Percentiles rank a stretch among this genome's conserved stretches.
These are phyloP conservation scores for Cylindricascospora bacillispora DNA, from an alignment of 1,139 yeast genomes.

Conservation along the genomic window DNA sequence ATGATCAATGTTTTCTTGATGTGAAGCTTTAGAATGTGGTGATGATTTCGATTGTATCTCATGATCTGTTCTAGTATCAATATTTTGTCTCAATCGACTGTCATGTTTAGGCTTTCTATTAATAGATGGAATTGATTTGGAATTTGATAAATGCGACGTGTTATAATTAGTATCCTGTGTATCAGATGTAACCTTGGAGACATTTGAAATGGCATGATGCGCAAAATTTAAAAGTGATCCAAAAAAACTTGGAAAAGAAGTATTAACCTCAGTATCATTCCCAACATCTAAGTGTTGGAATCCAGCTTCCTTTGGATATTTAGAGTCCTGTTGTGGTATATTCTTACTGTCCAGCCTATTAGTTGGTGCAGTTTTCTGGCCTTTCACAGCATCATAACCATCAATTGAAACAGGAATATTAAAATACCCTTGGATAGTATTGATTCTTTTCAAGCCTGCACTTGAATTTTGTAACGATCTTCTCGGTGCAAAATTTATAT, in stretches of 20 bases:
- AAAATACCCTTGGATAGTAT: conserved; percentile 9
- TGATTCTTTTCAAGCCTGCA: conserved; percentile 12
- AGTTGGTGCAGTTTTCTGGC: not conserved
- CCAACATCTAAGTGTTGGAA: not conserved
- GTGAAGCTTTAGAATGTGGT: not conserved
- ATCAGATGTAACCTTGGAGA: not conserved
- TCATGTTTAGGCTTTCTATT: not conserved
- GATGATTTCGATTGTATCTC: not conserved
- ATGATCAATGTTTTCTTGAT: not conserved
- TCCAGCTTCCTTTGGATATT: no score
- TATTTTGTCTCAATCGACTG: not conserved
- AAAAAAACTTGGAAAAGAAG: not conserved
- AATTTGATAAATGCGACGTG: not conserved
- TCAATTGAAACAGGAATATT: conserved; percentile 13
- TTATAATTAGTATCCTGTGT: not conserved
- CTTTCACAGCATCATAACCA: conserved; percentile 2
- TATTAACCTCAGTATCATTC: not conserved
- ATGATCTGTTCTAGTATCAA: not conserved
- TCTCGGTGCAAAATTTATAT: conserved; percentile 8
- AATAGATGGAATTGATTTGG: not conserved
- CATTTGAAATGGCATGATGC: not conserved
- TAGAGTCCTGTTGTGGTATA: not conserved
- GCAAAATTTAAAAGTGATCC: not conserved
- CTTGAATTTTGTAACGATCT: conserved; percentile 16
- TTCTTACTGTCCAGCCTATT: not conserved